Base-by-base conservation (phyloP, 768 basidiomycete species). In the Boletellus emodensis region DNA sequence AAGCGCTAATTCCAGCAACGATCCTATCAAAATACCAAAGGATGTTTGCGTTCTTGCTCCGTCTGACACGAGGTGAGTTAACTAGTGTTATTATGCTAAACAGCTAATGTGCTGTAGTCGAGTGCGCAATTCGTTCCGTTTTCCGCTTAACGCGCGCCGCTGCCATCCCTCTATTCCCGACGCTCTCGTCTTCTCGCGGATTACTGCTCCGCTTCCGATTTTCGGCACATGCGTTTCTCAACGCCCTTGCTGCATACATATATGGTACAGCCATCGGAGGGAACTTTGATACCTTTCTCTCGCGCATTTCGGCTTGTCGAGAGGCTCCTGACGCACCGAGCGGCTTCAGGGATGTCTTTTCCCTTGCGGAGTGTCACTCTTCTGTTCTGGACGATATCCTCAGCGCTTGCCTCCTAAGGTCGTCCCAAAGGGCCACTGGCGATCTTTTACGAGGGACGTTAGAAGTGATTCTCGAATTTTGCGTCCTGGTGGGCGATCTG, bases 21-120 rank as follows among this genome's bases (percentile, higher is more conserved):
- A 77, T 87, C 30, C 67, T 94, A n/a, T 83, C 80, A 6, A 94
- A 94, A 63, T 94, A 94, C 61, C 89, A 93, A 56, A 75, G 87
- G 36, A 73, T 94, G 53, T 92, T 93, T 64, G 77, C 86, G 0
- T 84, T 93, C 59, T 77, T 92, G 41, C 71, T 95, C 32, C 78
- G 91, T 28, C 71, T 94, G 36, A 75, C 85, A 60, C 77, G 93
- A 78, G 90, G 92, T 86, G 57, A 22, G 74, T 66, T 20, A 26
- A 14, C 22, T 3, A 8, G 28, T 15, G 32, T 20, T 49, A 39
- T 34, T 18, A 17, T 33, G 22, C 10, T 14, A 55, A 32, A 13
- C 20, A 18, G 15, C 35, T 57, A 40, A 59, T 44, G 26, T 52
- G 10, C 32, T 28, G 11, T 49, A 87, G 90, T 88, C 17, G 83